A percentile compares a stretch with the other conserved stretches of the same genome.
Conservation (phyloP, 2,329 filamentous ascomycete genomes). For the Phaeoacremonium minimum region DNA sequence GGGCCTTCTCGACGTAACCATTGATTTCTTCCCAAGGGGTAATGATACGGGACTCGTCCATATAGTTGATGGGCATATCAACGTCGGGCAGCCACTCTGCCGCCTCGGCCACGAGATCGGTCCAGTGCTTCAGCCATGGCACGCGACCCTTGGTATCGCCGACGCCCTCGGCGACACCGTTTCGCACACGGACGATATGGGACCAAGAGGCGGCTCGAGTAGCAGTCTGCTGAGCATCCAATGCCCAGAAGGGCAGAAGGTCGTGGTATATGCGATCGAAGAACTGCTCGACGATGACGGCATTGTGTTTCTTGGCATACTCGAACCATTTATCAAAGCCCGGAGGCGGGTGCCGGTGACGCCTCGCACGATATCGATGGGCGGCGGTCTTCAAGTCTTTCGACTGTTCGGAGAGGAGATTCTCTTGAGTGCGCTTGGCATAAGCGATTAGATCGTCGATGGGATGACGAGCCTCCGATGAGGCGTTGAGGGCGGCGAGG, state of each 20-base stretch:
- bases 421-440: slow-evolving; percentile 31
- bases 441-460: slow-evolving; percentile 38
- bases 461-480: slow-evolving; percentile 24
- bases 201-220: slow-evolving; percentile 35
- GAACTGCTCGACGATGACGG: slow-evolving; percentile 40
- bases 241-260: slow-evolving; percentile 49
- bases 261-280: slow-evolving; percentile 53
- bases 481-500: slow-evolving; percentile 8
- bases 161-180: slow-evolving; percentile 31
- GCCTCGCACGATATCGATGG: slow-evolving; percentile 35
- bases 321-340: slow-evolving; percentile 43
- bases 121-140: slow-evolving; percentile 43
- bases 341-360: slow-evolving; percentile 45
- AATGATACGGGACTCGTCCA: slow-evolving; percentile 61
- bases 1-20: slow-evolving; percentile 43
- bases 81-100: slow-evolving; percentile 55
- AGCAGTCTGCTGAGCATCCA: slow-evolving; percentile 30
- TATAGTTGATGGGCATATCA: slow-evolving; percentile 62
- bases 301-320: slow-evolving; percentile 35
- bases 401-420: slow-evolving; percentile 32
- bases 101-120: slow-evolving; percentile 44
- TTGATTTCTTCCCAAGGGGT: slow-evolving; percentile 55
- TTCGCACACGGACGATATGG: slow-evolving; percentile 42
- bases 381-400: slow-evolving; percentile 39
- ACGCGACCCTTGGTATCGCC: slow-evolving; percentile 35